Evolutionary conservation across 2,329 filamentous ascomycete genomes (phyloP).

Genomic region (Aureobasidium sp.): DNA sequence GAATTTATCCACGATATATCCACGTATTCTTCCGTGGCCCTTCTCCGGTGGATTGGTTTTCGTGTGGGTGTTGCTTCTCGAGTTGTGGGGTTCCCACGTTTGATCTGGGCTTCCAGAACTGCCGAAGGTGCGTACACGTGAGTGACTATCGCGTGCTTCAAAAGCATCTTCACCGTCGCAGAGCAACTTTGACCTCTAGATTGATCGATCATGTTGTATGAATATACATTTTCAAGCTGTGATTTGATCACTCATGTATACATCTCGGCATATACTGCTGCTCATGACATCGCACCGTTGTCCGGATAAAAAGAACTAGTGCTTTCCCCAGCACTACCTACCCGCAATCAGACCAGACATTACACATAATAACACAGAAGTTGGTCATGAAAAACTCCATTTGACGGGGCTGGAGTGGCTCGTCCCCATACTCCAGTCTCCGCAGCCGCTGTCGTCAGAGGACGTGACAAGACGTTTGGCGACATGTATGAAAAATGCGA

Average conservation of each 20-base stretch:
- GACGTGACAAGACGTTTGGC: neutral
- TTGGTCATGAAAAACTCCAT: constrained; percentile 4
- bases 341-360: constrained; percentile 7
- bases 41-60: constrained; percentile 10
- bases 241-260: neutral
- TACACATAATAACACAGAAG: constrained; percentile 2
- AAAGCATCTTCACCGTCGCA: neutral
- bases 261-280: neutral
- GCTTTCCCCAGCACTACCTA: constrained; percentile 10
- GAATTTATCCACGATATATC: constrained; percentile 4
- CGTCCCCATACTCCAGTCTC: constrained; percentile 9
- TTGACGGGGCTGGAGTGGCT: neutral
- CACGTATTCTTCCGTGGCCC: constrained; percentile 13
- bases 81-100: constrained; percentile 13
- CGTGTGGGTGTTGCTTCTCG: constrained; percentile 3
- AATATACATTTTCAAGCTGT: neutral
- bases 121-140: neutral
- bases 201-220: neutral
- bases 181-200: neutral
- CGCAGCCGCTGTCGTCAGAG: neutral
- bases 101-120: neutral
- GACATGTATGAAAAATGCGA: neutral
- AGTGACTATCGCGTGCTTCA: neutral
- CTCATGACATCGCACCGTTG: constrained; percentile 1
- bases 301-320: constrained; percentile 11